Percentiles rank a stretch among this genome's conserved stretches.
Evolutionary conservation across 2,329 filamentous ascomycete genomes (phyloP).

Genomic region (Venturia asperata): DNA sequence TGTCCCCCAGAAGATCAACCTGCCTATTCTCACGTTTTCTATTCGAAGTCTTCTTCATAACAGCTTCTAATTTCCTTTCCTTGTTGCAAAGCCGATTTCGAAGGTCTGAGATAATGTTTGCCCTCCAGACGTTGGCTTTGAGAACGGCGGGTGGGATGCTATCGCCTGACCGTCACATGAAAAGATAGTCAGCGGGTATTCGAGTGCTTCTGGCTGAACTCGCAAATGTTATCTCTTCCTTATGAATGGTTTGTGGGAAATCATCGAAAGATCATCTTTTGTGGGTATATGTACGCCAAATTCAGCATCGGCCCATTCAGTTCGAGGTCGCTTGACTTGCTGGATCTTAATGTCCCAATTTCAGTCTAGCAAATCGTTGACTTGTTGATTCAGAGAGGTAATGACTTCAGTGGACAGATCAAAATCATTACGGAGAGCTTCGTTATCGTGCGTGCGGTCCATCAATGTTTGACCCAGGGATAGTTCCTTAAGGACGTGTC

Average conservation of each 20-base stretch:
- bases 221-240: neutral
- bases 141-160: neutral
- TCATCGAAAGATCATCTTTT: neutral
- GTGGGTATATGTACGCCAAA: neutral
- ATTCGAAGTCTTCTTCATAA: neutral
- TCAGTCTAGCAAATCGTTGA: constrained; percentile 8
- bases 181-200: neutral
- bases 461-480: neutral
- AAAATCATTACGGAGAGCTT: neutral
- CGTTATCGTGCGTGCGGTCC: neutral
- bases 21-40: constrained; percentile 4
- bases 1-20: neutral
- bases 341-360: constrained; percentile 6
- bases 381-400: constrained; percentile 2
- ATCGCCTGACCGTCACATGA: neutral
- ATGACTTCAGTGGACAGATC: constrained; percentile 3
- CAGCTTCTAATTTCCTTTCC: neutral
- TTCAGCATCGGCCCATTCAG: neutral
- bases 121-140: neutral
- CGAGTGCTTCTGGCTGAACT: neutral
- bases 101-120: neutral
- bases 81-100: neutral
- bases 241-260: neutral
- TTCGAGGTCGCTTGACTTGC: constrained; percentile 4
- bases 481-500: neutral